Conservation (phyloP, 768 basidiomycete genomes). For the Russula virescens region DNA sequence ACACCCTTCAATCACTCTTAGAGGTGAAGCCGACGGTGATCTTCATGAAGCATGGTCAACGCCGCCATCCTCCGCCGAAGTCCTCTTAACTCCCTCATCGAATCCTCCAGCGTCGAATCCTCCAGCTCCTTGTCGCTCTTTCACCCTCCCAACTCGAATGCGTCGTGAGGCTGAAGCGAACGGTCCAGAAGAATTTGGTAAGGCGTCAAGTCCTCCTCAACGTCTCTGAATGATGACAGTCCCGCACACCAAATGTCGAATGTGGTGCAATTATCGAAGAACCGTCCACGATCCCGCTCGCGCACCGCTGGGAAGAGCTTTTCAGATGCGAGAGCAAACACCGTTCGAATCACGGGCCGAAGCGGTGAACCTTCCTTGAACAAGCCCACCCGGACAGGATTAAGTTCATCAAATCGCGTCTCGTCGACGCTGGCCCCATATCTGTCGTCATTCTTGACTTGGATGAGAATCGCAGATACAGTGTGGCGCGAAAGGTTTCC, state of each 20-base stretch:
- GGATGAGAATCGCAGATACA: not conserved
- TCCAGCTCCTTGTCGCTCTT: too few relatives aligned
- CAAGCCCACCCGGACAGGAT: not conserved
- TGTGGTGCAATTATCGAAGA: not conserved
- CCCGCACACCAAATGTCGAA: conserved; percentile 1
- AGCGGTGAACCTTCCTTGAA: not conserved
- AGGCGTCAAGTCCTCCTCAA: not conserved
- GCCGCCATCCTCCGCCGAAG: too few relatives aligned
- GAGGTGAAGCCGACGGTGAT: too few relatives aligned
- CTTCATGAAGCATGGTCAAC: too few relatives aligned
- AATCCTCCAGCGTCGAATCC: too few relatives aligned
- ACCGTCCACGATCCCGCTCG: not conserved
- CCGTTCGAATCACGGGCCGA: not conserved
- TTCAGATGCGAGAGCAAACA: not conserved
- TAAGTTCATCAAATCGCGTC: not conserved
- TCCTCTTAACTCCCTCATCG: too few relatives aligned
- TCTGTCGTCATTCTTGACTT: not conserved
- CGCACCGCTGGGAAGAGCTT: not conserved
- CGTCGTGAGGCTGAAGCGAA: too few relatives aligned
- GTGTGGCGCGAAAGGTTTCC: not conserved
- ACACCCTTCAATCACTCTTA: too few relatives aligned
- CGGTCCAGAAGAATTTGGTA: too few relatives aligned
- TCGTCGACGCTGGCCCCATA: not conserved
- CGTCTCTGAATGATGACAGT: not conserved
- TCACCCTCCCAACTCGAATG: too few relatives aligned